phyloP scores from a whole-genome alignment of 345 rosid species.

The Gossypium bickii region DNA sequence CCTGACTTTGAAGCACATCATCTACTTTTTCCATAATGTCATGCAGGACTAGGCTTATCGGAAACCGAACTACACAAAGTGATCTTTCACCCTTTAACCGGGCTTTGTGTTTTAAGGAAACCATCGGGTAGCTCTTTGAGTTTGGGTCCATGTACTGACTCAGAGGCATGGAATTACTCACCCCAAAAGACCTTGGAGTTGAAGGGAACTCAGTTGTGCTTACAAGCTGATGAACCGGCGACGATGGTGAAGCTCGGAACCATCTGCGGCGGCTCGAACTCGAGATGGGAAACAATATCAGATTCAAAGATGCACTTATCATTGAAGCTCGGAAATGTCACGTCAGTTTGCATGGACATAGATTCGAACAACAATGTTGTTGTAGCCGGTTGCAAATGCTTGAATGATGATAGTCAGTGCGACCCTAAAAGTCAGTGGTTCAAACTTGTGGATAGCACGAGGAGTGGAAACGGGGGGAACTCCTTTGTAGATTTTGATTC shows the following conservation, averaged over 20 bases:
- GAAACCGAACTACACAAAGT: no score
- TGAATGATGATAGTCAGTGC: not conserved
- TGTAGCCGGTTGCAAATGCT: not conserved
- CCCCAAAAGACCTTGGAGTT: no score
- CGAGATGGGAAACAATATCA: not conserved
- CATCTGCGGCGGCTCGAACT: not conserved
- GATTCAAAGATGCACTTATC: not conserved
- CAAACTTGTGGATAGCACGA: not conserved
- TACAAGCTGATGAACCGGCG: no score
- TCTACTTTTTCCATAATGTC: not conserved
- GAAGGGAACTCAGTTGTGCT: no score
- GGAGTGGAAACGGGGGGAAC: not conserved
- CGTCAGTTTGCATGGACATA: not conserved
- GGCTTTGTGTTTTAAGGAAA: no score
- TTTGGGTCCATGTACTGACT: no score
- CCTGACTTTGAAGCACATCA: not conserved
- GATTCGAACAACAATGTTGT: not conserved
- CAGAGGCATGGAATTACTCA: no score
- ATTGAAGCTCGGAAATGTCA: not conserved
- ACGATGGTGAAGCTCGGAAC: no score
- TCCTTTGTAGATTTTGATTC: not conserved
- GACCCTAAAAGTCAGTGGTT: not conserved
- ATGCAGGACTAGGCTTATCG: not conserved
- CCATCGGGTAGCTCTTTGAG: no score
- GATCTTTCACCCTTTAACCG: no score